phyloP scores from a whole-genome alignment of 2,329 filamentous ascomycete species.

The Colletotrichum sp. region DNA sequence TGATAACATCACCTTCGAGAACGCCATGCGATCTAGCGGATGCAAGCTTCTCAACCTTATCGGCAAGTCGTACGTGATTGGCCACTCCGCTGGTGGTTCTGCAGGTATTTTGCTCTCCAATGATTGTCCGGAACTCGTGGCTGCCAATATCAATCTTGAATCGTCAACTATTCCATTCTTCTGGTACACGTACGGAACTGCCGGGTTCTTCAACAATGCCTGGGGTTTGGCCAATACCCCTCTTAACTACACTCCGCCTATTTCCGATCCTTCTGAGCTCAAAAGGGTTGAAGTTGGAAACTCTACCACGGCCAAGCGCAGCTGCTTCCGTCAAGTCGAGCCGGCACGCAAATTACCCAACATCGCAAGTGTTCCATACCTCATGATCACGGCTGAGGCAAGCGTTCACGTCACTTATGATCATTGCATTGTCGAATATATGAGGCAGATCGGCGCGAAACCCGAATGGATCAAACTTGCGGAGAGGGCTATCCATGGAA shows the following conservation, averaged over 20 bases:
- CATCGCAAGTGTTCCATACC: conserved; percentile 49
- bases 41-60: conserved; percentile 33
- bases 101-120: conserved; percentile 26
- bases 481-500: conserved; percentile 50
- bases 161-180: conserved; percentile 30
- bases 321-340: conserved; percentile 2
- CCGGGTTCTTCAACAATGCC: conserved; percentile 24
- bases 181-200: conserved; percentile 22
- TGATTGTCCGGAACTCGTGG: conserved; percentile 28
- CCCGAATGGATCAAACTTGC: conserved; percentile 50
- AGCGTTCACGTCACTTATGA: conserved; percentile 60
- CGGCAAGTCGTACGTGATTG: conserved; percentile 32
- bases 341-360: conserved; percentile 47
- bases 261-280: neutral
- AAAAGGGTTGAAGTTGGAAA: conserved; percentile 12
- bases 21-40: conserved; percentile 30
- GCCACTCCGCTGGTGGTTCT: conserved; percentile 30
- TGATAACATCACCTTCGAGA: conserved; percentile 30
- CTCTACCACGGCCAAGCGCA: neutral
- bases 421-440: conserved; percentile 55
- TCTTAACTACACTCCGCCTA: conserved; percentile 44
- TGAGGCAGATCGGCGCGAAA: conserved; percentile 55
- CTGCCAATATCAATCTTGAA: conserved; percentile 30
- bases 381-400: conserved; percentile 57
- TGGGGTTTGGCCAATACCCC: conserved; percentile 48